A percentile compares a stretch with the other conserved stretches of the same genome.
Conservation (phyloP, 805 yeast species). For the Lipomyces spencermartinsiae region DNA sequence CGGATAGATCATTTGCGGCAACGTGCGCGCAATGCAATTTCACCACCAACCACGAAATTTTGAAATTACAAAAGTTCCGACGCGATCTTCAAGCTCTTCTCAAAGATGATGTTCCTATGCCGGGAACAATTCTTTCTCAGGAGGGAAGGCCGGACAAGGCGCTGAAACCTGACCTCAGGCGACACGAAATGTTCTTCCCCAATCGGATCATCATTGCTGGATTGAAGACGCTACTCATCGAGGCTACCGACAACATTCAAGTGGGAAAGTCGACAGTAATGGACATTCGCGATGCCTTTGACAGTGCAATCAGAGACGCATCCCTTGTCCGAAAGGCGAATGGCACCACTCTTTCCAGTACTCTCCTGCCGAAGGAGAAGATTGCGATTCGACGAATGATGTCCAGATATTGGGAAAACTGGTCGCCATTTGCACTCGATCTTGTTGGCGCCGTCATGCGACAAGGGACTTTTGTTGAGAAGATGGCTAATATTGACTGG, state of each 20-base stretch:
- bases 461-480: conserved; percentile 33
- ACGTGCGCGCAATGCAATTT: conserved; percentile 10
- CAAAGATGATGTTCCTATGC: conserved; percentile 7
- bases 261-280: conserved; percentile 2
- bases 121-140: conserved; percentile 7
- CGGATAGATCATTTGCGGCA: conserved; percentile 5
- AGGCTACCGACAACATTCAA: conserved; percentile 5
- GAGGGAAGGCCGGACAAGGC: conserved; percentile 8
- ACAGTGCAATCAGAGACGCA: conserved; percentile 5
- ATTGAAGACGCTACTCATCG: neutral
- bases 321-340: conserved; percentile 8
- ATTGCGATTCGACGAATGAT: conserved; percentile 26
- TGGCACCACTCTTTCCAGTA: neutral
- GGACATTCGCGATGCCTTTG: conserved; percentile 9
- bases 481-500: conserved; percentile 37
- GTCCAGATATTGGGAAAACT: conserved; percentile 32
- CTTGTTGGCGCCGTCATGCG: conserved; percentile 37
- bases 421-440: conserved; percentile 27
- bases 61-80: conserved; percentile 8
- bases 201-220: conserved; percentile 8
- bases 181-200: conserved; percentile 8
- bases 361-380: conserved; percentile 10
- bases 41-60: conserved; percentile 8
- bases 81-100: conserved; percentile 10
- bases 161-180: conserved; percentile 5